Evolutionary conservation across 176 grass and related monocot species (phyloP).

Genomic region (Echinochloa phyllopogon): DNA sequence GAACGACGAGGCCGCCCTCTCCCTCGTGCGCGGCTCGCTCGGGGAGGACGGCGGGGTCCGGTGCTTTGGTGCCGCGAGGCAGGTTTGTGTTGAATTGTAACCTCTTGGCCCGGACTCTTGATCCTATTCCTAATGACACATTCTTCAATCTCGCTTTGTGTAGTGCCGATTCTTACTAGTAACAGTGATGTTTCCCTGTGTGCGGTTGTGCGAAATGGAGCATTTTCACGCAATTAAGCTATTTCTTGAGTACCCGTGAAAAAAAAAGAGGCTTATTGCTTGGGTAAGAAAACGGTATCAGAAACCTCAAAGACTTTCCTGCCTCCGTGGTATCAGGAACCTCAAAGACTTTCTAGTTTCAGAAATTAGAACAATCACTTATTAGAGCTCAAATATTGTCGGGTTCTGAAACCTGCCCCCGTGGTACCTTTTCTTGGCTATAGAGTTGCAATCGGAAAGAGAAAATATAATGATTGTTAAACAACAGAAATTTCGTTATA

Average conservation of each 20-base stretch:
- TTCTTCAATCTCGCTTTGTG: background rate
- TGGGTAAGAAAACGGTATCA: background rate
- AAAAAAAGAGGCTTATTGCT: too few species aligned
- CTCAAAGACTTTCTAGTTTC: background rate
- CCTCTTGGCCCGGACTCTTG: background rate
- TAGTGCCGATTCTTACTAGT: background rate
- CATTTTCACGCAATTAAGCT: background rate
- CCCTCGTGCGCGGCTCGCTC: constrained; percentile 58
- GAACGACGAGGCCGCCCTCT: constrained; percentile 65
- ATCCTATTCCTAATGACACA: background rate
- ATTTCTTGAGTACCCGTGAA: background rate
- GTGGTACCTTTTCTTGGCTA: background rate
- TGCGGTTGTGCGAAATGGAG: background rate
- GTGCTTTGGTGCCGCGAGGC: constrained; percentile 54
- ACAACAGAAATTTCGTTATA: background rate
- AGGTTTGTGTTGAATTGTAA: background rate
- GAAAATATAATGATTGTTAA: background rate
- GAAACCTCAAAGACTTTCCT: too few species aligned
- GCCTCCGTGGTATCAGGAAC: too few species aligned
- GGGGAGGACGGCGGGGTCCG: constrained; percentile 51
- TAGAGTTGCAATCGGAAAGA: background rate
- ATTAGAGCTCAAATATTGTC: background rate
- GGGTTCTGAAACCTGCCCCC: background rate
- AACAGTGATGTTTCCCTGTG: background rate
- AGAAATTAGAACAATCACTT: background rate